Conservation (phyloP, 306 rosid species). For the Quercus dentata region DNA sequence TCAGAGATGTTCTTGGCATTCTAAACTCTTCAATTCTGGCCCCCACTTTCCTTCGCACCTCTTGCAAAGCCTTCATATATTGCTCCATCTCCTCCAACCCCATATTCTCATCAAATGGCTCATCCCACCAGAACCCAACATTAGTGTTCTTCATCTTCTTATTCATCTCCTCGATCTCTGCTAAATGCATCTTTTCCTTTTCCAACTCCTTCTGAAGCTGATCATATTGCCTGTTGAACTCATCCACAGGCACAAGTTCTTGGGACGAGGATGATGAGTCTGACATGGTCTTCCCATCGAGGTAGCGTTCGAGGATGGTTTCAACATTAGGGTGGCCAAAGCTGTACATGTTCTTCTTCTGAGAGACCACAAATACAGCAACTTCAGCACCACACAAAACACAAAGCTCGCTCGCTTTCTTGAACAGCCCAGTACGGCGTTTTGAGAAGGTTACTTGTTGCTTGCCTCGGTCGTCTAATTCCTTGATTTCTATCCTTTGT, state of each 20-base stretch:
- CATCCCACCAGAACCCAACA: slow-evolving; percentile 38
- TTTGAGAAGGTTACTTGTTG: slow-evolving; percentile 60
- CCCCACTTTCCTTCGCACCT: slow-evolving; percentile 28
- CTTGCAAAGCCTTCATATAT: slow-evolving; percentile 19
- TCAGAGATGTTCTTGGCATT: neutral
- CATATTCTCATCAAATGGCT: slow-evolving; percentile 28
- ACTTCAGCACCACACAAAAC: slow-evolving; percentile 38
- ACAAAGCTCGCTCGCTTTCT: slow-evolving; percentile 52
- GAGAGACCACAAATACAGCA: slow-evolving; percentile 48
- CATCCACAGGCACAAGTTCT: neutral
- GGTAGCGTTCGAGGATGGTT: slow-evolving; percentile 21
- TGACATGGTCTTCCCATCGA: neutral
- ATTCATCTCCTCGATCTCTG: neutral
- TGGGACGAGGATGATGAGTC: neutral
- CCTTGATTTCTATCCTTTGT: slow-evolving; percentile 50
- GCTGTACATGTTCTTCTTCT: slow-evolving; percentile 34
- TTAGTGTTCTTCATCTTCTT: neutral
- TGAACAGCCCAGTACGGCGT: slow-evolving; percentile 47
- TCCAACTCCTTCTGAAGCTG: slow-evolving; percentile 28
- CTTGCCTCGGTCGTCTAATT: slow-evolving; percentile 30
- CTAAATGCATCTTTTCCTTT: slow-evolving; percentile 25
- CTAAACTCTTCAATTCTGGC: neutral
- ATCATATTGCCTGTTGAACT: slow-evolving; percentile 19
- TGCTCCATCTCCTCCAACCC: slow-evolving; percentile 24
- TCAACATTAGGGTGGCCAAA: slow-evolving; percentile 40